Percentiles rank a stretch among this genome's conserved stretches.
Conservation (phyloP, 2,329 filamentous ascomycete species). For the Metarhizium rileyi region DNA sequence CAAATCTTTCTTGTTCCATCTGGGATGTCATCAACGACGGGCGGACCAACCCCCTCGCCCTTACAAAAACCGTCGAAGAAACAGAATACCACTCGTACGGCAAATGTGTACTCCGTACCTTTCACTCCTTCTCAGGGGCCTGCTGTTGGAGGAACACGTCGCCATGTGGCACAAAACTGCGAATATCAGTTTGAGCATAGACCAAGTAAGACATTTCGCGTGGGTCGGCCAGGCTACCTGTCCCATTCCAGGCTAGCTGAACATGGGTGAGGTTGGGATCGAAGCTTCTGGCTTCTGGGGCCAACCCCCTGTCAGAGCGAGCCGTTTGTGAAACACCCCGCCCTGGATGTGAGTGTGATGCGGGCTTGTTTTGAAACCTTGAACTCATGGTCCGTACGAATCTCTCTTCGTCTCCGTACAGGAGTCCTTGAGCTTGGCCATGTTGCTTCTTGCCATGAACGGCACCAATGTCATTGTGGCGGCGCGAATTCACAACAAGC, state of each 20-base stretch:
- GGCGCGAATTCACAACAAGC: not conserved
- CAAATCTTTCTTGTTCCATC: too few species aligned
- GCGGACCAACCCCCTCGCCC: too few species aligned
- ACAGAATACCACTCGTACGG: too few species aligned
- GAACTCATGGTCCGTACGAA: not conserved
- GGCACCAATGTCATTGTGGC: too few species aligned
- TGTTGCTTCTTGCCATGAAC: not conserved
- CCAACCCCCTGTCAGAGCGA: conserved; percentile 4
- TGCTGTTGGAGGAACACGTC: not conserved
- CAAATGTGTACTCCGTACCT: not conserved
- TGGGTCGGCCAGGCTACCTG: not conserved
- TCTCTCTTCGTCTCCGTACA: not conserved
- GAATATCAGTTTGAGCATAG: not conserved
- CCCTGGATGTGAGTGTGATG: not conserved
- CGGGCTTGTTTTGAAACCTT: not conserved
- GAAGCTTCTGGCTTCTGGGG: not conserved
- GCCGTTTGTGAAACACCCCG: conserved; percentile 6
- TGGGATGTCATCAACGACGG: too few species aligned
- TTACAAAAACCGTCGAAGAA: too few species aligned
- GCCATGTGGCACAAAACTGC: not conserved
- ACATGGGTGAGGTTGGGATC: not conserved
- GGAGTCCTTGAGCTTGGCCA: not conserved
- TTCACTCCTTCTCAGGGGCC: not conserved
- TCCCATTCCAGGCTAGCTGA: not conserved
- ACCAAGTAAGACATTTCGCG: conserved; percentile 3